phyloP scores from a whole-genome alignment of 306 rosid genomes.

The Castanospermum australe region DNA sequence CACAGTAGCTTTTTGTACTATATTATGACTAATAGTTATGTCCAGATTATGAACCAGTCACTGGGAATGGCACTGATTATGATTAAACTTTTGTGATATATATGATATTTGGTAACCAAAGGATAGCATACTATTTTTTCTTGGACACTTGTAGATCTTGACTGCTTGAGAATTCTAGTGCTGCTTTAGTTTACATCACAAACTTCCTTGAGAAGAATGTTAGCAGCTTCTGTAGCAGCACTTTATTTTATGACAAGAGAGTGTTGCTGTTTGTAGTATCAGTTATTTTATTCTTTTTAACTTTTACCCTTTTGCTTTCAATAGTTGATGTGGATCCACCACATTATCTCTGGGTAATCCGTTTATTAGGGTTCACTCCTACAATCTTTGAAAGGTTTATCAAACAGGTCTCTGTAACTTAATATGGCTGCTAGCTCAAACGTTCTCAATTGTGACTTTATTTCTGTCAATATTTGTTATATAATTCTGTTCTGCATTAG shows the following conservation, averaged over 20 bases:
- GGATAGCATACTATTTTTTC: background rate
- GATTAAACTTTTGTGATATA: background rate
- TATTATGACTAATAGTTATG: background rate
- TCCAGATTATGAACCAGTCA: background rate
- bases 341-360: background rate
- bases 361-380: background rate
- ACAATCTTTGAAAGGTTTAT: background rate
- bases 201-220: too few species aligned
- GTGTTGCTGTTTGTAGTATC: background rate
- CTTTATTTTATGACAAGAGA: background rate
- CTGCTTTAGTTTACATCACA: too few species aligned
- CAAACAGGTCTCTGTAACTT: background rate
- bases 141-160: background rate
- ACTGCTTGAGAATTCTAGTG: slow-evolving; percentile 7
- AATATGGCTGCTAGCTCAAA: background rate
- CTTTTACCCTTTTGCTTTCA: background rate
- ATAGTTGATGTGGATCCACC: background rate
- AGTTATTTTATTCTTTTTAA: background rate
- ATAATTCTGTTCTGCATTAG: background rate
- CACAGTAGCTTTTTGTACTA: background rate
- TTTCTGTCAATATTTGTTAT: background rate
- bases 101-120: background rate
- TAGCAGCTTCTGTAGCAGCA: background rate
- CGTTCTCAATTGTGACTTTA: background rate
- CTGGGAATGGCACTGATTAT: background rate